phyloP scores from a whole-genome alignment of 2,329 filamentous ascomycete species.

The Trichoderma polysporum region DNA sequence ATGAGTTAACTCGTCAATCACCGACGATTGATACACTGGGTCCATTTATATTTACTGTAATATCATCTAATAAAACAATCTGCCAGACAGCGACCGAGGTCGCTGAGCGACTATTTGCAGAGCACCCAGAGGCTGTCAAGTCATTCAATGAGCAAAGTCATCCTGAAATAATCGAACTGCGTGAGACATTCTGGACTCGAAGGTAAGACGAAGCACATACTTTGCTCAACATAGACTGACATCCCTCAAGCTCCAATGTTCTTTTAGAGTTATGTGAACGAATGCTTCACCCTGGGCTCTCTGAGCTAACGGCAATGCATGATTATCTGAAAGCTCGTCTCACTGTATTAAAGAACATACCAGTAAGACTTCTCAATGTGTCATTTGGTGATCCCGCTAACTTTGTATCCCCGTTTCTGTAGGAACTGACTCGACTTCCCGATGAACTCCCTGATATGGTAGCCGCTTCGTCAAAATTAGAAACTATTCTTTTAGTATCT shows the following conservation, averaged over 20 bases:
- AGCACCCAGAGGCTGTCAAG: slow-evolving; percentile 31
- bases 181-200: slow-evolving; percentile 52
- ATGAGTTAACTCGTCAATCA: slow-evolving; percentile 31
- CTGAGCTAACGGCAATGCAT: slow-evolving; percentile 49
- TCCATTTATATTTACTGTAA: slow-evolving; percentile 53
- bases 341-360: slow-evolving; percentile 50
- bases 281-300: slow-evolving; percentile 45
- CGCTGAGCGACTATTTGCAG: slow-evolving; percentile 47
- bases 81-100: slow-evolving; percentile 49
- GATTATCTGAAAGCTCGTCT: slow-evolving; percentile 58
- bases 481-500: slow-evolving; percentile 62
- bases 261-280: slow-evolving; percentile 52
- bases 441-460: slow-evolving; percentile 56
- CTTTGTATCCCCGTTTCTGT: neutral
- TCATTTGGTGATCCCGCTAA: neutral
- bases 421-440: slow-evolving; percentile 56
- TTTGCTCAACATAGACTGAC: neutral
- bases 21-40: slow-evolving; percentile 42
- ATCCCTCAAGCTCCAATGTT: slow-evolving; percentile 33
- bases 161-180: slow-evolving; percentile 31
- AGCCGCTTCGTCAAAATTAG: slow-evolving; percentile 54
- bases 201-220: slow-evolving; percentile 42
- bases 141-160: slow-evolving; percentile 29
- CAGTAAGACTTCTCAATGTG: slow-evolving; percentile 38
- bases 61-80: slow-evolving; percentile 52